Evolutionary conservation across 192 early-diverging fungal species (phyloP).

Genomic region (Coemansia sp.): DNA sequence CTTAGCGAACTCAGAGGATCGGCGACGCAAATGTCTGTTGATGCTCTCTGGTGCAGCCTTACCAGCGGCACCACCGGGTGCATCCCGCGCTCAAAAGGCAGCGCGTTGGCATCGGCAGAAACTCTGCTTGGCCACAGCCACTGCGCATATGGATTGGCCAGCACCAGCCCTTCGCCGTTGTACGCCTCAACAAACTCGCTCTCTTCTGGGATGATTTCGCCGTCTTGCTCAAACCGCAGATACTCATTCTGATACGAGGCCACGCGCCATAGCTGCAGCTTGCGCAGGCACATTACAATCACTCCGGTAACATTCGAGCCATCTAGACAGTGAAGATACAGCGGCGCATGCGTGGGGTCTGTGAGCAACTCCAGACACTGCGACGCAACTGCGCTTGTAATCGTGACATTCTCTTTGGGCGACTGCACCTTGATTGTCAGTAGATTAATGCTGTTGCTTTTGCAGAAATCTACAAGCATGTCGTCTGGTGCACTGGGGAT

Average conservation of each 20-base stretch:
- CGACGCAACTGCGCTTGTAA: slow-evolving; percentile 73
- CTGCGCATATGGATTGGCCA: slow-evolving; percentile 36
- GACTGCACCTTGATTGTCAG: slow-evolving; percentile 76
- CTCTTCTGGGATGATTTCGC: slow-evolving; percentile 55
- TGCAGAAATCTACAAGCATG: slow-evolving; percentile 66
- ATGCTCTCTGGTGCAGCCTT: slow-evolving; percentile 14
- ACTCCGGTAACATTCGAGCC: slow-evolving; percentile 85
- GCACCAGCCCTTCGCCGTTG: slow-evolving; percentile 18
- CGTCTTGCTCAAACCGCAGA: slow-evolving; percentile 61
- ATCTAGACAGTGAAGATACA: slow-evolving; percentile 91
- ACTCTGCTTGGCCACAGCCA: slow-evolving; percentile 49
- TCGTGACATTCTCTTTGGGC: slow-evolving; percentile 85
- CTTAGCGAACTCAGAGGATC: slow-evolving; percentile 18
- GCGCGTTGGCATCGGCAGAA: slow-evolving; percentile 1
- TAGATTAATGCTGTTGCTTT: slow-evolving; percentile 61
- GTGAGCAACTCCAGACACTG: slow-evolving; percentile 74
- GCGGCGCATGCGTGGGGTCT: slow-evolving; percentile 68
- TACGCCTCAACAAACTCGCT: slow-evolving; percentile 57
- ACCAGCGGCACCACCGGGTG: slow-evolving; percentile 44
- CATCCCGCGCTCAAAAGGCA: slow-evolving; percentile 38
- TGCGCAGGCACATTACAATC: slow-evolving; percentile 83
- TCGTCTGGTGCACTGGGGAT: slow-evolving; percentile 72
- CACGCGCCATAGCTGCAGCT: slow-evolving; percentile 87
- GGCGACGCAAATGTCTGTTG: slow-evolving; percentile 34
- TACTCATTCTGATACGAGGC: slow-evolving; percentile 74